phyloP scores from a whole-genome alignment of 208 protist genomes.

The Acanthamoeba castellanii region DNA sequence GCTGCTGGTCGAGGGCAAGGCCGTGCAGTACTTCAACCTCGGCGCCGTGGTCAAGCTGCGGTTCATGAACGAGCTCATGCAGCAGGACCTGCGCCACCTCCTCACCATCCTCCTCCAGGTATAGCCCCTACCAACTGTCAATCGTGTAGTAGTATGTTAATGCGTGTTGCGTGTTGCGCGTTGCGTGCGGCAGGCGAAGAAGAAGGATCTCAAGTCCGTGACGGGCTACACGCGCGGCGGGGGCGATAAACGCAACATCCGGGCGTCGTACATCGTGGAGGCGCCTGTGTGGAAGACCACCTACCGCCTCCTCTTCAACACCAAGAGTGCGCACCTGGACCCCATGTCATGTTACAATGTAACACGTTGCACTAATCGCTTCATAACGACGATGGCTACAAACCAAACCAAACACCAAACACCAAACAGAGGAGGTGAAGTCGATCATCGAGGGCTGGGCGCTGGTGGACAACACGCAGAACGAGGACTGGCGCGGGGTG shows the following conservation, averaged over 20 bases:
- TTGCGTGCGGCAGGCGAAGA: background rate
- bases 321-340: background rate
- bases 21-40: conserved; percentile 30
- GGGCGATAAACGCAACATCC: background rate
- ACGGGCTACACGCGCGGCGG: background rate
- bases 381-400: too few relatives aligned
- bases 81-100: conserved; percentile 29
- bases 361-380: too few relatives aligned
- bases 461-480: conserved; percentile 26
- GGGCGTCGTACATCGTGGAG: background rate
- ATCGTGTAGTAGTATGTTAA: too few relatives aligned
- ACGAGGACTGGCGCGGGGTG: conserved; percentile 13
- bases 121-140: background rate
- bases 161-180: background rate
- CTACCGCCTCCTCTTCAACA: conserved; percentile 1
- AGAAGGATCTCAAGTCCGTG: conserved; percentile 11
- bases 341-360: background rate
- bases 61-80: conserved; percentile 41
- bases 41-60: background rate
- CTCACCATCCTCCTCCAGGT: conserved; percentile 14
- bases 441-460: background rate
- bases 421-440: conserved; percentile 9
- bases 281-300: conserved; percentile 43
- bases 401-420: too few relatives aligned
- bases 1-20: conserved; percentile 3